Evolutionary conservation across 202 grass and related monocot genomes (phyloP), one percentile per base, ranked within the genome.

Genomic region (Miscanthus sacchariflorus): DNA sequence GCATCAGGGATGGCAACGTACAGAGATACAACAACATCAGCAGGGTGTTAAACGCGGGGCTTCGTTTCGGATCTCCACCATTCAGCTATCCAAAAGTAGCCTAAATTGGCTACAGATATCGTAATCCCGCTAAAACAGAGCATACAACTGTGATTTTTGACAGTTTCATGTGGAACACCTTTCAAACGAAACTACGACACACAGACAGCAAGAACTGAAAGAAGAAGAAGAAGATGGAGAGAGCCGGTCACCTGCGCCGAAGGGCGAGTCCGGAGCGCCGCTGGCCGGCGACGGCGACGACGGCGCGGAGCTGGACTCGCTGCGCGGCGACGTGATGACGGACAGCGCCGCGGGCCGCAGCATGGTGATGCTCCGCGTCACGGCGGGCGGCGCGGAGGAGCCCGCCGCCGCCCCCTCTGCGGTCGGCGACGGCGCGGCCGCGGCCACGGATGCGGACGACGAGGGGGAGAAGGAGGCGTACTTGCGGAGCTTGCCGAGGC

Each of bases 401-500:
- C 44, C 44, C 46, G 13, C 48, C 13, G 15, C 13, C 49, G 18
- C 74, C n/a, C 30, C 66, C 36, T 72, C 42, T 40, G 48, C 43
- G 15, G 79, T 44, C 21, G 79, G 64, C 25, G 70, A 6, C 8
- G 80, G 24, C 25, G 80, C 17, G 10, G 82, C 58, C 0, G 77
- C 21, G 0, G 70, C 43, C 2, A 72, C 36, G 2, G 91, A 88
- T 1, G 85, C 33, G 36, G 36, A 77, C 2, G 74, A 77, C 1
- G 74, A 88, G 19, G 90, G 77, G 10, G 92, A 89, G 87, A 96
- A 96, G 75, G 92, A 93, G 39, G 80, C 77, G 85, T 90, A 87
- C 90, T 98, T 96, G 80, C 96, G 90, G 85, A 96, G 94, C 94
- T 94, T 96, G 83, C 94, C 90, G 75, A 98, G 95, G 84, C 93